Base-by-base conservation (phyloP, 176 grass and related monocot genomes). In the Puccinellia tenuiflora region DNA sequence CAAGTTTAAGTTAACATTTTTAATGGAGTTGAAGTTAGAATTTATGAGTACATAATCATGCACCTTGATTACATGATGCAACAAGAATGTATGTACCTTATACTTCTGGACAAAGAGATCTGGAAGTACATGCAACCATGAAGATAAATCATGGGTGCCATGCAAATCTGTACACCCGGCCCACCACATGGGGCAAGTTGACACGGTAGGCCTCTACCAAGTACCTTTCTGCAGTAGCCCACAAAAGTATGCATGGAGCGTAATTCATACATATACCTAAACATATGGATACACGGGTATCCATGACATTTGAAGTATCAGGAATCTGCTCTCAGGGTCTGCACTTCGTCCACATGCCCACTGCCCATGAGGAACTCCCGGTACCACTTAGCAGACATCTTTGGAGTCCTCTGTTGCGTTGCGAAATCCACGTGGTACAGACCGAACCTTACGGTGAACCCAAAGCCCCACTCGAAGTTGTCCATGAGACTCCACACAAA, bases 391-490 rank as follows among this genome's bases (percentile, higher is more conserved):
- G 86, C 89, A 0, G 92, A 94, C 57, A 74, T 42, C 84, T 79
- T 82, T 5, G 92, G 89, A 52, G 26, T 89, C 84, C 89, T 86
- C 64, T 89, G 62, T 5, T 86, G 81, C 6, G 92, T 89, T 40
- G 59, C 21, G 10, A 80, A 91, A 67, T 94, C 75, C 5, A 94
- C 86, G 7, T 91, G 86, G 63, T 91, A 88, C 33, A 94, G 17
- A 2, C 92, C 92, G 7, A 57, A 94, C 7, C 61, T 86, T 13
- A 86, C 0, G 26, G 6, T 88, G 57, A 81, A 89, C 5, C 92
- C 92, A 15, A 84, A 89, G 22, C 1, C 0, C 92, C 92, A 94
- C 67, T 94, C 89, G 29, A 94, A 94, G 24, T 91, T 90, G 70
- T 94, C 92, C 34, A 94, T 15, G 13, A 94, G 28, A 7, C 75